These are phyloP conservation scores for Lagerstroemia speciosa DNA, from an alignment of 345 rosid genomes.

Conservation along the genomic window DNA sequence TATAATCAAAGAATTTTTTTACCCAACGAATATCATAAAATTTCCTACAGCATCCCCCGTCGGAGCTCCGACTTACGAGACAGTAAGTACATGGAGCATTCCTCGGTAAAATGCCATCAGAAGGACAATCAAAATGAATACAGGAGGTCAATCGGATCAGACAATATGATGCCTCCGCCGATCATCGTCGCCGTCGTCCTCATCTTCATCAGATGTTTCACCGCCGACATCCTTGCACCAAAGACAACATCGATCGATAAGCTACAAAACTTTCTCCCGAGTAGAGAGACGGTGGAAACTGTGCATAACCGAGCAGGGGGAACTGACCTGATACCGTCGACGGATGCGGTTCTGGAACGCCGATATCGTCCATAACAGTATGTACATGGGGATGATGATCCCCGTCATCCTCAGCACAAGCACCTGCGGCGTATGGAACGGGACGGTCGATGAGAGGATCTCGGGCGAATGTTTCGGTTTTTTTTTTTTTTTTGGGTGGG, in stretches of 20 bases:
- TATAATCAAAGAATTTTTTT: too few species aligned
- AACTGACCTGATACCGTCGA: constrained; percentile 34
- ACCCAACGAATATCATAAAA: too few species aligned
- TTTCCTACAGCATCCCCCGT: too few species aligned
- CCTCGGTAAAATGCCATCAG: not conserved
- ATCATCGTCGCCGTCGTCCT: not conserved
- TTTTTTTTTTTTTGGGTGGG: not conserved
- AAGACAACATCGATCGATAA: too few species aligned
- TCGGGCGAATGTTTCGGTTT: not conserved
- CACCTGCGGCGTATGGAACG: constrained; percentile 26
- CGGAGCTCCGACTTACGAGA: too few species aligned
- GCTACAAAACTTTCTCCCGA: too few species aligned
- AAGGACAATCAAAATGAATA: not conserved
- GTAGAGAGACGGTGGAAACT: too few species aligned
- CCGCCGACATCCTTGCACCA: not conserved
- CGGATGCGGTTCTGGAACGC: constrained; percentile 39
- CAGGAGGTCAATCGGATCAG: not conserved
- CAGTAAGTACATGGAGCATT: not conserved
- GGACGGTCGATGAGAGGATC: too few species aligned
- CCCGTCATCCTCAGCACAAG: constrained; percentile 57
- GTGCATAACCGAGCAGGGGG: not conserved
- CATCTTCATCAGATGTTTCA: not conserved
- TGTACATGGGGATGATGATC: constrained; percentile 64
- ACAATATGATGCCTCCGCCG: constrained; percentile 13
- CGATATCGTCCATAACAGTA: constrained; percentile 45